Evolutionary conservation across 306 rosid genomes (phyloP), one percentile per base, ranked within the genome.

Genomic region (Castanea mollissima): DNA sequence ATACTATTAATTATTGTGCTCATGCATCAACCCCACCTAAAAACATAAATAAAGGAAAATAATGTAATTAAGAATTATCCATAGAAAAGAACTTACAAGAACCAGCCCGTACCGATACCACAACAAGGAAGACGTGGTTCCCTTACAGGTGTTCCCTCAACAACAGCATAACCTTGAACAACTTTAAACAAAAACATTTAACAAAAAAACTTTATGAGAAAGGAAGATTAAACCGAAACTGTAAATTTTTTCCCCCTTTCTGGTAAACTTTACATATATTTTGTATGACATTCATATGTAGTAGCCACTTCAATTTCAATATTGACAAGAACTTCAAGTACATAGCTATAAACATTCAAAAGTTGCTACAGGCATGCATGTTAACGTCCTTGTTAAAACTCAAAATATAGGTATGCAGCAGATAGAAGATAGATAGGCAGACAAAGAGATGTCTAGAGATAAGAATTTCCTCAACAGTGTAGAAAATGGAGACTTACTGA

Each of bases 81-180:
- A 74, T 15, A 49, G 15, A 49, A 49, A 49, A 49, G 15, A 82
- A 90, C 98, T 90, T 76, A 94, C 96, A 94, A 83, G 73, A 90
- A 44, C 97, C 98, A 94, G 73, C 96, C 97, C 14, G 84, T 52
- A 46, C 98, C 96, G 71, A 90, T 59, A 69, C 97, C 97, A 80
- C 97, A 94, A 71, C 91, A 94, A 54, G 90, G 87, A 78, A 90
- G 96, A 64, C 89, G 91, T 11, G 27, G 87, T 74, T 89, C 92
- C 65, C 82, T 83, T 1, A 85, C 12, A 6, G 93, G 90, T 55
- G 83, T 83, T 77, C 89, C 92, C 74, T 90, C 92, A 75, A 85
- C 80, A 76, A 88, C 81, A 14, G 80, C 90, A 84, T 89, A 90
- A 76, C 92, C 98, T 93, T 85, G 73, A 82, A 79, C 10, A 62